phyloP scores from a whole-genome alignment of 495 filamentous ascomycete genomes.

The Chlorociboria aeruginascens region DNA sequence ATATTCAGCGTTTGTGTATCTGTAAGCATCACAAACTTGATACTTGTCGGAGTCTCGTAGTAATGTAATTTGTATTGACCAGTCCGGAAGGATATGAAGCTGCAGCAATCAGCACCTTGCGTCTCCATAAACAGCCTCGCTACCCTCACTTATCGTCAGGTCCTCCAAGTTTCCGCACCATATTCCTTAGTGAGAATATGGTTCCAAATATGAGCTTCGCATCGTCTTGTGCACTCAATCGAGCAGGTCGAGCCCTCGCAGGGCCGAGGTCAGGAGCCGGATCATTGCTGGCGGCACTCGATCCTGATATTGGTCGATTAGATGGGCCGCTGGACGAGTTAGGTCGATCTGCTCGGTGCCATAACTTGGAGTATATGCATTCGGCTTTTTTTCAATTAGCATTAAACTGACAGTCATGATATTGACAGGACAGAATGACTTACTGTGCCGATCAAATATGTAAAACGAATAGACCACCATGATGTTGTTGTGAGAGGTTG shows the following conservation, averaged over 20 bases:
- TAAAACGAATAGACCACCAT: conserved; percentile 98
- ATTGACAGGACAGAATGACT: conserved; percentile 9
- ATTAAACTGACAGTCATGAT: background rate
- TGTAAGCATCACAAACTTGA: conserved; percentile 94
- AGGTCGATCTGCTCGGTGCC: conserved; percentile 29
- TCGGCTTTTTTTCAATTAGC: conserved; percentile 50
- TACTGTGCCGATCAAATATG: conserved; percentile 98
- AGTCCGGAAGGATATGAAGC: conserved; percentile 82
- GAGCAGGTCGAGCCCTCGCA: conserved; percentile 22
- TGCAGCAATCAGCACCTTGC: conserved; percentile 21
- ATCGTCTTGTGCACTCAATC: conserved; percentile 65
- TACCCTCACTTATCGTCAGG: conserved; percentile 59
- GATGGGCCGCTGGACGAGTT: conserved; percentile 2
- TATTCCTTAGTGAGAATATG: conserved; percentile 89
- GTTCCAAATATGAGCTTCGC: conserved; percentile 96
- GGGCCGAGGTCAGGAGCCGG: conserved; percentile 12
- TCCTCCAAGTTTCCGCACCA: conserved; percentile 90
- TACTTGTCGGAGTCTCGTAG: conserved; percentile 91
- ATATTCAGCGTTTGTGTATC: conserved; percentile 83
- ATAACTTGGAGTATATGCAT: conserved; percentile 89
- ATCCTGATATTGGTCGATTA: conserved; percentile 11
- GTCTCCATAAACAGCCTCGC: background rate
- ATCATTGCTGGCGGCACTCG: conserved; percentile 15
- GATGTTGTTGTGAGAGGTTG: conserved; percentile 11
- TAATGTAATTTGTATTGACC: conserved; percentile 96